phyloP scores from a whole-genome alignment of 306 rosid species.

The Cucumis cinereus region DNA sequence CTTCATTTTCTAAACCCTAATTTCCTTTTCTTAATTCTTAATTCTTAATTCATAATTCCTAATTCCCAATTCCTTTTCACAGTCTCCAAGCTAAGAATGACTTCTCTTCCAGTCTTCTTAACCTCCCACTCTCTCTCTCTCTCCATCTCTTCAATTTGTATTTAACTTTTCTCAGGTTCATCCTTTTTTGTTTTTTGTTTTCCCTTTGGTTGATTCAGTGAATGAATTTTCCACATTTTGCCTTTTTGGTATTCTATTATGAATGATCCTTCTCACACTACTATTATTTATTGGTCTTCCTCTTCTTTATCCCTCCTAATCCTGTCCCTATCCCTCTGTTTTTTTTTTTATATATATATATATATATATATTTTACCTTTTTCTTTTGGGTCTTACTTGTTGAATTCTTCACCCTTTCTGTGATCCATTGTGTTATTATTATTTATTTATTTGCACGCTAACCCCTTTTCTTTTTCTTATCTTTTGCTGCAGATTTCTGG shows the following conservation, averaged over 20 bases:
- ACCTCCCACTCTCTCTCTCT: neutral
- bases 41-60: neutral
- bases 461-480: constrained; percentile 21
- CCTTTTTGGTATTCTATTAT: neutral
- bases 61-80: neutral
- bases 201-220: neutral
- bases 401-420: constrained; percentile 19
- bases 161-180: neutral
- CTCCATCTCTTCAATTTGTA: neutral
- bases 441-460: constrained; percentile 41
- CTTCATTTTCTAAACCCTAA: neutral
- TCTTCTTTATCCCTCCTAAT: neutral
- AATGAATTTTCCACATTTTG: neutral
- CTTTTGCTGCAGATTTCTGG: constrained; percentile 35
- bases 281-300: neutral
- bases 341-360: neutral
- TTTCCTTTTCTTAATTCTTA: neutral
- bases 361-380: neutral
- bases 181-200: neutral
- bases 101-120: neutral
- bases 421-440: constrained; percentile 20
- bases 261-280: neutral
- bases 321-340: neutral
- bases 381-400: neutral
- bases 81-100: neutral